Percentiles rank a stretch among this genome's conserved stretches.
Conservation (phyloP, 2,329 filamentous ascomycete species). For the Diaporthe amygdali region DNA sequence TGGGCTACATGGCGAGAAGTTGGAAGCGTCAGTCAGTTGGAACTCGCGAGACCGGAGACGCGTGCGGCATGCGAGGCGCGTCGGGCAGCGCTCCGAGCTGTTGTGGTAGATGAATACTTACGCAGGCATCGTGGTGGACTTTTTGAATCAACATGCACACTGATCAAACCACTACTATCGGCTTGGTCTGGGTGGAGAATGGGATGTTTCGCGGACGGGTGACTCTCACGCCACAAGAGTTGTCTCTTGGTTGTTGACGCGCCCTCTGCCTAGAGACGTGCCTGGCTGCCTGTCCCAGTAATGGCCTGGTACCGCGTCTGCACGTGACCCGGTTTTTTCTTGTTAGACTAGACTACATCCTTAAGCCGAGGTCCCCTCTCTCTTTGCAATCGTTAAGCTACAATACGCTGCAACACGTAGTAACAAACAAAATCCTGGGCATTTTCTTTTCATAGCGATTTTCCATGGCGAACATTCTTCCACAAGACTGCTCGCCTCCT, state of each 20-base stretch:
- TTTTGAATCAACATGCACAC: background rate
- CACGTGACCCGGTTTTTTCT: slow-evolving; percentile 5
- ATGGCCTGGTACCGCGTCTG: background rate
- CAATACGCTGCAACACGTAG: background rate
- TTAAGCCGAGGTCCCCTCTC: background rate
- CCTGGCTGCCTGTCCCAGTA: background rate
- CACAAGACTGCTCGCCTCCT: background rate
- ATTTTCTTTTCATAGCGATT: background rate
- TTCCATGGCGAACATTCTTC: background rate
- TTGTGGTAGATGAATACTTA: slow-evolving; percentile 35
- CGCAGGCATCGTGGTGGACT: slow-evolving; percentile 47
- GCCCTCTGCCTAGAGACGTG: slow-evolving; percentile 19
- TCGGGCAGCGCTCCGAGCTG: slow-evolving; percentile 24
- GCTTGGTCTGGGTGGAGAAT: background rate
- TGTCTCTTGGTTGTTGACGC: slow-evolving; percentile 15
- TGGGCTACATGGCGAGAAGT: slow-evolving; percentile 52
- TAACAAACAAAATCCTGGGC: background rate
- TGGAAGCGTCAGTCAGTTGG: background rate
- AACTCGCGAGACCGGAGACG: background rate
- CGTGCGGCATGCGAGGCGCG: slow-evolving; percentile 5
- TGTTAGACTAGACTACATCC: background rate
- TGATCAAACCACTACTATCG: background rate
- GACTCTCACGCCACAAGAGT: background rate
- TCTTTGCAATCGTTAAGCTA: background rate
- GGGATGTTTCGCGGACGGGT: background rate